Evolutionary conservation across 495 filamentous ascomycete genomes (phyloP), one percentile per base, ranked within the genome.

Genomic region (Penicillium paradoxum): DNA sequence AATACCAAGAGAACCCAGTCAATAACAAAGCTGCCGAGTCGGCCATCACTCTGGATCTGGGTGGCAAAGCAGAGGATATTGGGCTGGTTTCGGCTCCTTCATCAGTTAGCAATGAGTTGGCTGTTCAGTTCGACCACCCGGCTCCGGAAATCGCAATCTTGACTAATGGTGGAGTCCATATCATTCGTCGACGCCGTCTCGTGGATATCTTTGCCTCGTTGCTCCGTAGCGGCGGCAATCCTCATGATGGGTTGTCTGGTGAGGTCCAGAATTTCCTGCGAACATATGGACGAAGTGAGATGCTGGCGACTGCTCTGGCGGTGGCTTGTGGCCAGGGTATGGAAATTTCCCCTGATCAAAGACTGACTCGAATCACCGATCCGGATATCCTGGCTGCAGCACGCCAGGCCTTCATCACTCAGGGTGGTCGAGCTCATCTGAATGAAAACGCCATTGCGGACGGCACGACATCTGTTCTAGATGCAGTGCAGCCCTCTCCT

Each of bases 301-400:
- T 86, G 0, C 82, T 90, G 55, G 89, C 95, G 0, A 91, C 91
- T 47, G 90, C 95, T 9, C 77, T 99, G 18, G 95, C 95, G 8
- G 93, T 97, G n/a, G 91, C 91, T 13, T 99, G 93, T 65, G 90
- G 92, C 11, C 90, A 96, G 65, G 90, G 88, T 15, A 80, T 84
- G 19, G 90, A 92, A 58, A 78, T 91, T 39, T 82, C 83, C 0
- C 76, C 84, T 0, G 87, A 90, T 48, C 76, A 81, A 21, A 82
- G 89, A 43, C 74, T 90, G 0, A 78, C 81, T 0, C 78, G 76
- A 46, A 79, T 90, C 45, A 85, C 80, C n/a, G 93, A 97, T 60
- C 86, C 87, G 1, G 79, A 87, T 33, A 85, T 95, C 18, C 73
- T 92, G 18, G 89, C 93, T 57, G 79, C 83, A 40, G 93, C 93